These are phyloP conservation scores for Buddleja alternifolia DNA, from an alignment of 257 asterid species.

Conservation along the genomic window DNA sequence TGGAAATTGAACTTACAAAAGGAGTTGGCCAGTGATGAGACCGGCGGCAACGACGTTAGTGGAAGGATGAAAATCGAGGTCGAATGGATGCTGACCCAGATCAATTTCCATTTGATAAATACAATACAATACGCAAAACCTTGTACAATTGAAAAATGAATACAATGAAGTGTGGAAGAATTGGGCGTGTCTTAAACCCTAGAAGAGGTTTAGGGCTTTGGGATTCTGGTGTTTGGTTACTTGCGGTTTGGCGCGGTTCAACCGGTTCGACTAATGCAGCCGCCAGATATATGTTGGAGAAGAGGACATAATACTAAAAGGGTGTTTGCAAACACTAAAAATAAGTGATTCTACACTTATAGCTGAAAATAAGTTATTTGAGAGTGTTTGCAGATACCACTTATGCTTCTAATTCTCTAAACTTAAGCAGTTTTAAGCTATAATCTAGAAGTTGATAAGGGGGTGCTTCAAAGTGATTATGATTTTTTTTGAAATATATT, in stretches of 20 bases:
- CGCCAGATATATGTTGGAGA: too few relatives aligned
- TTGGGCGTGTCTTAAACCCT: conserved; percentile 28
- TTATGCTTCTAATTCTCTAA: too few relatives aligned
- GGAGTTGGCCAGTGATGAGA: conserved; percentile 74
- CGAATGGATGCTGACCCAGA: conserved; percentile 69
- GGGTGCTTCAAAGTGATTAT: too few relatives aligned
- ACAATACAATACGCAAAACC: not conserved
- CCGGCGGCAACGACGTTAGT: conserved; percentile 74
- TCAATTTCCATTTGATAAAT: conserved; percentile 62
- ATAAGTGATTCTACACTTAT: too few relatives aligned
- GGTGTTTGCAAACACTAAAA: too few relatives aligned
- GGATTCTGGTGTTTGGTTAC: not conserved
- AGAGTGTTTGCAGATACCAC: too few relatives aligned
- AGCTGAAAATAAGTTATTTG: too few relatives aligned
- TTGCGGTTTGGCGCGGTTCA: conserved; percentile 12
- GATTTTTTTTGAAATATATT: too few relatives aligned
- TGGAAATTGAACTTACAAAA: conserved; percentile 50
- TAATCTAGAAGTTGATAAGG: too few relatives aligned
- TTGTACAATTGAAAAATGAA: conserved; percentile 13
- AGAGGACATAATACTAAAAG: too few relatives aligned
- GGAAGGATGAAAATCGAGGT: conserved; percentile 88
- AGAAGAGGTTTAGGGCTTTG: not conserved
- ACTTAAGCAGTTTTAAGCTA: too few relatives aligned
- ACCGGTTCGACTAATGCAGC: not conserved
- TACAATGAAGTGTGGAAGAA: not conserved